Base-by-base conservation (phyloP, 2,329 filamentous ascomycete species). In the Fusarium pseudocircinatum region DNA sequence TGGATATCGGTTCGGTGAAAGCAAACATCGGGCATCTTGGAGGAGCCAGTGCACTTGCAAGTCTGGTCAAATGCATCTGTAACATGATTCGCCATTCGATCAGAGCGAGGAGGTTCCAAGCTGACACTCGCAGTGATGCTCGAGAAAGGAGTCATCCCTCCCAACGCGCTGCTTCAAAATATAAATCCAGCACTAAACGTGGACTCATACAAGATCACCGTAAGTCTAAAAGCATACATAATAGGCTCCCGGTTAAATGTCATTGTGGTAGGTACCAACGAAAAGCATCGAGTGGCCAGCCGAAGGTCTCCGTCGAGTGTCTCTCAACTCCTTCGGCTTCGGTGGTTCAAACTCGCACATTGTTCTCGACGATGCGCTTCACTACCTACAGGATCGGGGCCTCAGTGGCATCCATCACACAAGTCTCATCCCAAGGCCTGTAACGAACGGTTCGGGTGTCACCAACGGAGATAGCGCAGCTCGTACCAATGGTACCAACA, bases 311-410 rank as follows among this genome's bases (percentile, higher is more conserved):
- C 62, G 72, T 1, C 68, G 73, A 0, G 49, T 69, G 7, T 74
- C 68, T 13, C 79, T 87, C 56, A 87, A 87, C 75, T 83, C 81
- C 57, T 87, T 87, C 54, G 85, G 85, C 1, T 86, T 83, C 32
- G 85, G 83, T 14, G 83, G 81, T 42, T 83, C 84, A 13, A 86
- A 86, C 66, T 81, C 81, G 2, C 84, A 85, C 61, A 77, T 81
- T 0, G 79, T 86, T 16, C 68, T 85, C 11, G 81, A 82, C 4
- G 69, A 75, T 43, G 60, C 73, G 2, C 32, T 64, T 16, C 53
- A 74, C 16, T 69, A 66, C 34, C 26, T 75, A 4, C 36, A 42
- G 24, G 30, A 60, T 12, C 50, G 20, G 2, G 32, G 49, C 2
- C 22, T 71, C 0, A 28, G 18, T 1, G 72, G 70, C 0, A 18